Percentiles rank a stretch among this genome's conserved stretches.
phyloP scores from a whole-genome alignment of 2,329 filamentous ascomycete genomes.

The Aotearoamyces nothofagi region DNA sequence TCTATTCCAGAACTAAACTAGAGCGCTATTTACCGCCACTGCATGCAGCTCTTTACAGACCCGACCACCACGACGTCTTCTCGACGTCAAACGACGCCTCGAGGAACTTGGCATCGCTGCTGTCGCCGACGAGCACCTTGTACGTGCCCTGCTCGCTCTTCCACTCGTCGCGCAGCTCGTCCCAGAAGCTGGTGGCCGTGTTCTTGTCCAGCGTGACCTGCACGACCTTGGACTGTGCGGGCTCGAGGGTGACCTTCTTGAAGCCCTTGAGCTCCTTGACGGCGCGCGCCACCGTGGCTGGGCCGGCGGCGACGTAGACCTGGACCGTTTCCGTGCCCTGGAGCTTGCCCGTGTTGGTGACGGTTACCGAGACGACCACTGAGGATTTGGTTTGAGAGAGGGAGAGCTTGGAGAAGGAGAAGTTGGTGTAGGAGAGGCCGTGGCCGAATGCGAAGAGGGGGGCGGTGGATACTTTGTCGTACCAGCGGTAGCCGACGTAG shows the following conservation, averaged over 20 bases:
- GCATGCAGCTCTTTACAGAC: constrained; percentile 36
- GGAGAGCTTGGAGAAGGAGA: constrained; percentile 35
- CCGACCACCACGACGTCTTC: constrained; percentile 53
- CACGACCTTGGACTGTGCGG: constrained; percentile 41
- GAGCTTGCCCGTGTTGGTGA: constrained; percentile 46
- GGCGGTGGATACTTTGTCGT: constrained; percentile 50
- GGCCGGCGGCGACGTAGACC: constrained; percentile 37
- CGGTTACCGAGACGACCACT: constrained; percentile 30
- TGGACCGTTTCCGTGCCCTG: constrained; percentile 40
- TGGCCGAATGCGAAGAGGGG: constrained; percentile 68
- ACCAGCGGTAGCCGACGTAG: constrained; percentile 70
- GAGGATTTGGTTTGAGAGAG: constrained; percentile 29
- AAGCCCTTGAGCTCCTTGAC: constrained; percentile 52
- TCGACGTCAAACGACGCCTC: constrained; percentile 37
- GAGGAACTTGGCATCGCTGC: constrained; percentile 35
- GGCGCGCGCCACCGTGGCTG: constrained; percentile 35
- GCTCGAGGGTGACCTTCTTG: constrained; percentile 43
- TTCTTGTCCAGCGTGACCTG: constrained; percentile 43
- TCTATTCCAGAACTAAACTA: no score
- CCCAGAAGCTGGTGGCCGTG: constrained; percentile 54
- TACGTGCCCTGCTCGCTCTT: constrained; percentile 50
- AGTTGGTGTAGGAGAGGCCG: constrained; percentile 64
- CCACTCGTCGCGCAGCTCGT: constrained; percentile 52
- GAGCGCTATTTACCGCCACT: no score
- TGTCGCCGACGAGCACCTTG: constrained; percentile 42